phyloP scores from a whole-genome alignment of 2,329 filamentous ascomycete genomes.

The Stagonosporopsis rhizophila region DNA sequence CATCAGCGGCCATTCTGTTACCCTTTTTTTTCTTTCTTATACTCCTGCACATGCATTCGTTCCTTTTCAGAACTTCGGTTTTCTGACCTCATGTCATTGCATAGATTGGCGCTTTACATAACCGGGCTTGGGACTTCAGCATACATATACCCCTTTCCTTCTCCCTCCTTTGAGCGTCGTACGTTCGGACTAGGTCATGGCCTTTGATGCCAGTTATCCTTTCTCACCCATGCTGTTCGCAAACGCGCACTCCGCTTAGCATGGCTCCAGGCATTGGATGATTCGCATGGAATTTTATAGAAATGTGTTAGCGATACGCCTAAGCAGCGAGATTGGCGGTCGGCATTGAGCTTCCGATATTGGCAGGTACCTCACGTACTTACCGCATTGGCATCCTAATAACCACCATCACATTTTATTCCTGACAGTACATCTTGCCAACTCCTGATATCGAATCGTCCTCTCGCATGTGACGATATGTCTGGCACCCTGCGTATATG shows the following conservation, averaged over 20 bases:
- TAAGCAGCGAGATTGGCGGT: neutral
- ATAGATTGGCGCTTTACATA: conserved; percentile 13
- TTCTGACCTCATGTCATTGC: conserved; percentile 4
- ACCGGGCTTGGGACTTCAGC: neutral
- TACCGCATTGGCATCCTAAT: neutral
- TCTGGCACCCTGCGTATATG: too few relatives aligned
- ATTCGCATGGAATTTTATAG: neutral
- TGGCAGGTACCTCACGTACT: neutral
- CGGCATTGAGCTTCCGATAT: neutral
- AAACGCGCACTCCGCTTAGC: neutral
- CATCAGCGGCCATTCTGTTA: too few relatives aligned
- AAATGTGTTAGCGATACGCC: neutral
- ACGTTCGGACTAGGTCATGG: neutral
- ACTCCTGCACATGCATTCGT: neutral
- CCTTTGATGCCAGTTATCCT: conserved; percentile 2
- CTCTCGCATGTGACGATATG: neutral
- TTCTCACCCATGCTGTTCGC: neutral
- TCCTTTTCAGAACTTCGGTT: neutral
- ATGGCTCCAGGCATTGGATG: neutral
- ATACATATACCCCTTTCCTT: conserved; percentile 17
- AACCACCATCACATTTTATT: neutral
- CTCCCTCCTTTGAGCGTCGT: neutral
- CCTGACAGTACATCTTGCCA: neutral
- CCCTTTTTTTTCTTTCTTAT: neutral
- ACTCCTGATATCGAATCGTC: neutral